phyloP scores from a whole-genome alignment of 2,329 filamentous ascomycete species.

The Colletotrichum sp. region DNA sequence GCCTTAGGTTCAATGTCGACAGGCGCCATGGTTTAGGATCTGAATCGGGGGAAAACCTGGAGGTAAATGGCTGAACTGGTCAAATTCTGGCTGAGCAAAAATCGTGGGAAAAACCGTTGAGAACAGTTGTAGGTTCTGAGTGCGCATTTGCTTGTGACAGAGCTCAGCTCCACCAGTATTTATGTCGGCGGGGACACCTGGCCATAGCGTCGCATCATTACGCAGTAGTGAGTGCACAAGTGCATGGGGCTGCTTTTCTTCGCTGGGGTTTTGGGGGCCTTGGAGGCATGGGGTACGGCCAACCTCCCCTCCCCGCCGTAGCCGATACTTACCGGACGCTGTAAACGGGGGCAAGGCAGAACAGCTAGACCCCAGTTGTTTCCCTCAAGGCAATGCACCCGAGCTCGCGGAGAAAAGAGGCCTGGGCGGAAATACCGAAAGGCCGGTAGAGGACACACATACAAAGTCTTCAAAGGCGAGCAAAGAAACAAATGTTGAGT shows the following conservation, averaged over 20 bases:
- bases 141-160: conserved; percentile 14
- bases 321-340: background rate
- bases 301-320: background rate
- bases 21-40: conserved; percentile 38
- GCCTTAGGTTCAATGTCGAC: conserved; percentile 39
- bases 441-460: background rate
- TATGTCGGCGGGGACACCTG: conserved; percentile 17
- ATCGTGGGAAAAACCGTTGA: conserved; percentile 6
- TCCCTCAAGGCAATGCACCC: background rate
- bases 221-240: background rate
- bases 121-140: conserved; percentile 5
- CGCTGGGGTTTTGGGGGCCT: background rate
- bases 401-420: background rate
- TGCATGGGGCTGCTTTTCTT: background rate
- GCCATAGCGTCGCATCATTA: conserved; percentile 21
- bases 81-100: background rate
- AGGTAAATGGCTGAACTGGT: background rate
- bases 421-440: background rate
- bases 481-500: background rate
- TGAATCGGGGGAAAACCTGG: background rate
- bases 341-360: background rate
- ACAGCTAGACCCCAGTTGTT: background rate
- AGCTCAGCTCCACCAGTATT: conserved; percentile 12
- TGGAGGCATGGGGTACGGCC: background rate
- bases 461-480: background rate